Evolutionary conservation across 2,329 filamentous ascomycete species (phyloP).

Genomic region (Lasiodiplodia gonubiensis): DNA sequence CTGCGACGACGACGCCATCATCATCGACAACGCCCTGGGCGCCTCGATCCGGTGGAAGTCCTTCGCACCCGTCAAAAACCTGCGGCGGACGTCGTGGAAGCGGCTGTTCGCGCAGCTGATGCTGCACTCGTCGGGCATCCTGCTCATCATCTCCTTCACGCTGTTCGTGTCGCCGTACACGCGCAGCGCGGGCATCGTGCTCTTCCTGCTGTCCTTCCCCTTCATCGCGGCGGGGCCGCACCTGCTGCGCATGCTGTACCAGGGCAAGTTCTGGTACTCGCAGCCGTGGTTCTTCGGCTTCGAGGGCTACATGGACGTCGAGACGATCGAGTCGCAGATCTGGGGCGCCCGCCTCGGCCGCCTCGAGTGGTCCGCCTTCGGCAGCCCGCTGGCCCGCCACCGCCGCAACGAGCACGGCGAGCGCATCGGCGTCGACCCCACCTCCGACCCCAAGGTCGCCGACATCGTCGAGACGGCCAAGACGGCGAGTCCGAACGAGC

Average conservation of each 20-base stretch:
- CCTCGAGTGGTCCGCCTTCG: constrained; percentile 45
- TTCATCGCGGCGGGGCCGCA: constrained; percentile 42
- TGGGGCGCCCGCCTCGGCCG: constrained; percentile 41
- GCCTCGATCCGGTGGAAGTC: constrained; percentile 54
- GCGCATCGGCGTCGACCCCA: constrained; percentile 44
- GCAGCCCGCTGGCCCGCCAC: constrained; percentile 43
- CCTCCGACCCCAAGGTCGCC: constrained; percentile 32
- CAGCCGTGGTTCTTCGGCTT: constrained; percentile 54
- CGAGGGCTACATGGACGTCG: constrained; percentile 48
- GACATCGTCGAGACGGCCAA: constrained; percentile 36
- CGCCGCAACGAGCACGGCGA: constrained; percentile 38
- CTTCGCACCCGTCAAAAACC: constrained; percentile 44
- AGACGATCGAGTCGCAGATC: constrained; percentile 46
- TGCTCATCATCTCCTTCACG: constrained; percentile 32
- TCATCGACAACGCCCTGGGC: constrained; percentile 50
- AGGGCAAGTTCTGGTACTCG: constrained; percentile 48
- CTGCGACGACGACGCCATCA: constrained; percentile 51
- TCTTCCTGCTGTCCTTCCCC: constrained; percentile 37
- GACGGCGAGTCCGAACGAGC: constrained; percentile 35
- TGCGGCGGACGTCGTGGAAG: constrained; percentile 37
- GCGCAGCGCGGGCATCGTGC: constrained; percentile 20
- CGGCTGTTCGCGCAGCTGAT: constrained; percentile 36
- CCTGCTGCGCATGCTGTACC: constrained; percentile 46
- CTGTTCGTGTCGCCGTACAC: constrained; percentile 29
- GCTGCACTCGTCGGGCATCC: constrained; percentile 34